Conservation (phyloP, 2,329 filamentous ascomycete genomes). For the Neofusicoccum sp. region DNA sequence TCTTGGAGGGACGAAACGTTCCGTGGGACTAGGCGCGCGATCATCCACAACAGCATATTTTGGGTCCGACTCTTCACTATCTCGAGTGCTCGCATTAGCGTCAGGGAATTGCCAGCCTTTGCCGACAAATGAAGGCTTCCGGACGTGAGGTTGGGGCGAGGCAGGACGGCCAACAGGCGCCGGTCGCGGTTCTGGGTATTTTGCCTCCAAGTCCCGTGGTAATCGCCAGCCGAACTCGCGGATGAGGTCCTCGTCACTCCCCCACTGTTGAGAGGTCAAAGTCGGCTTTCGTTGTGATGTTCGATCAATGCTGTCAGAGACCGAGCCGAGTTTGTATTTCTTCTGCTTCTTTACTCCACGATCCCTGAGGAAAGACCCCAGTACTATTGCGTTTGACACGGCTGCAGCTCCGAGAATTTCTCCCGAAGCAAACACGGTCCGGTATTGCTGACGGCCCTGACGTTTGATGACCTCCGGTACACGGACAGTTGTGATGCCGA, state of each 20-base stretch:
- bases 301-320: constrained; percentile 56
- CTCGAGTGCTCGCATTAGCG: constrained; percentile 26
- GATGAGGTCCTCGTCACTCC: constrained; percentile 89
- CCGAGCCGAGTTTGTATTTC: constrained; percentile 68
- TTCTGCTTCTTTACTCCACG: constrained; percentile 80
- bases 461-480: constrained; percentile 75
- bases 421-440: constrained; percentile 84
- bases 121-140: constrained; percentile 15
- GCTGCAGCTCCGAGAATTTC: constrained; percentile 88
- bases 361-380: constrained; percentile 91
- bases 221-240: constrained; percentile 74
- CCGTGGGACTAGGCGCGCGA: constrained; percentile 42
- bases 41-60: constrained; percentile 28
- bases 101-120: constrained; percentile 39
- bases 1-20: constrained; percentile 46
- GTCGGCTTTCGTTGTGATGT: constrained; percentile 65
- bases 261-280: constrained; percentile 69
- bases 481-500: constrained; percentile 78
- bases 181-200: constrained; percentile 22
- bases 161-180: constrained; percentile 30
- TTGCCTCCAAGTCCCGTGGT: constrained; percentile 51
- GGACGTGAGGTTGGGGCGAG: constrained; percentile 25
- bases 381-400: constrained; percentile 84
- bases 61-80: constrained; percentile 30
- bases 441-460: constrained; percentile 78